Conservation (phyloP, 1,284 basidiomycete genomes). For the Fomitopsis schrenkii region DNA sequence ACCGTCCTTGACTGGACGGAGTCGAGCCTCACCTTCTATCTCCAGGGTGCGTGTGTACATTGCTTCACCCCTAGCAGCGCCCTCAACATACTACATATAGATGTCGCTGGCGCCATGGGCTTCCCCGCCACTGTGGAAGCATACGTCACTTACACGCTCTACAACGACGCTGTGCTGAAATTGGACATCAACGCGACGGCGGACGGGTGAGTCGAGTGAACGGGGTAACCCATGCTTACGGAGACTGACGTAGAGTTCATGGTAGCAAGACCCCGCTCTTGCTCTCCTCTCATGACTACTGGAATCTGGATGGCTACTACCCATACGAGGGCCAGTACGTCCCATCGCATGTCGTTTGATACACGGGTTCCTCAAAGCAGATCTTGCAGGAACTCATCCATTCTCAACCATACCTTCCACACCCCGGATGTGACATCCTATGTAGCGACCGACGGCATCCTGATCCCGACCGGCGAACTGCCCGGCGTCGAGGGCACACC, state of each 20-base stretch:
- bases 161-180: background rate
- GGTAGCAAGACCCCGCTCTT: background rate
- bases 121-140: background rate
- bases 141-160: background rate
- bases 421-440: background rate
- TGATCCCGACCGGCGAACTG: background rate
- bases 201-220: background rate
- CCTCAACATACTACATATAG: background rate
- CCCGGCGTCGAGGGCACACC: background rate
- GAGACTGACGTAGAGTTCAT: background rate
- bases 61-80: background rate
- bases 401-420: background rate
- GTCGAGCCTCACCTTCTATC: background rate
- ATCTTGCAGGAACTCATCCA: background rate
- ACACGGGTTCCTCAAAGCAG: background rate
- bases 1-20: background rate
- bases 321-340: background rate
- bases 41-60: background rate
- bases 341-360: no score
- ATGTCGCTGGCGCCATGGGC: background rate
- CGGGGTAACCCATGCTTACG: background rate
- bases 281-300: background rate
- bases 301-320: background rate
- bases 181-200: background rate
- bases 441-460: background rate